These are phyloP conservation scores for Colletotrichum musae DNA, from an alignment of 2,329 filamentous ascomycete species.

Conservation along the genomic window DNA sequence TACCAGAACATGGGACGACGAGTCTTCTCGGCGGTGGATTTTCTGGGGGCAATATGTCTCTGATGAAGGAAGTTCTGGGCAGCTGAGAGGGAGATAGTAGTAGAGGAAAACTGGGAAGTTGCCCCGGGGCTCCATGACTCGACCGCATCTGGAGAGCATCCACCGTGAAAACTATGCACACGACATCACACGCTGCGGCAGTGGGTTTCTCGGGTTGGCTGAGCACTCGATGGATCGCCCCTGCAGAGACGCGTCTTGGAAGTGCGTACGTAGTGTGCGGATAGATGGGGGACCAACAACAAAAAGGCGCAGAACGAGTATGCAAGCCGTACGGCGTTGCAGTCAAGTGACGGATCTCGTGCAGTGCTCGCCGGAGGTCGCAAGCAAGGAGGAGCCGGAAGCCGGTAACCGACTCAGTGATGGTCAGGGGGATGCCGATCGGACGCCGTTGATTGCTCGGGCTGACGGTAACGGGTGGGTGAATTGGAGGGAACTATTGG, in stretches of 20 bases:
- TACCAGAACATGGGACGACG: slow-evolving; percentile 28
- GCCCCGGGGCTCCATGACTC: slow-evolving; percentile 30
- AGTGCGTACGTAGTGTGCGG: slow-evolving; percentile 1
- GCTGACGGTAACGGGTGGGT: slow-evolving; percentile 2
- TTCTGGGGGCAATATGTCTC: slow-evolving; percentile 7
- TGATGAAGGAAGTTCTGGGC: slow-evolving; percentile 11
- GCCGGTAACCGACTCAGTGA: slow-evolving; percentile 34
- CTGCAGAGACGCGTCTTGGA: slow-evolving; percentile 35
- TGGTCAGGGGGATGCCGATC: slow-evolving; percentile 27
- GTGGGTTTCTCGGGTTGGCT: slow-evolving; percentile 15
- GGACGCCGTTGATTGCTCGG: background rate
- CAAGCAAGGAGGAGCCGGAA: slow-evolving; percentile 34
- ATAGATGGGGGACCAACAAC: slow-evolving; percentile 15
- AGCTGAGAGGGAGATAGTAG: background rate
- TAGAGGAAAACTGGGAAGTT: slow-evolving; percentile 15
- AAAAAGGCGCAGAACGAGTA: slow-evolving; percentile 6
- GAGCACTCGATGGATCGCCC: slow-evolving; percentile 17
- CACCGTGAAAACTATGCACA: slow-evolving; percentile 21
- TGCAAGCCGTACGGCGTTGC: slow-evolving; percentile 24
- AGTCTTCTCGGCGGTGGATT: slow-evolving; percentile 7
- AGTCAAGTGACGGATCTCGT: slow-evolving; percentile 25
- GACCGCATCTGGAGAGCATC: slow-evolving; percentile 35
- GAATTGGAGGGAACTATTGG: background rate
- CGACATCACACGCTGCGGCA: slow-evolving; percentile 2
- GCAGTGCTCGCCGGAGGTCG: slow-evolving; percentile 15